phyloP scores from a whole-genome alignment of 2,329 filamentous ascomycete genomes.

The Tolypocladium cylindrosporum region DNA sequence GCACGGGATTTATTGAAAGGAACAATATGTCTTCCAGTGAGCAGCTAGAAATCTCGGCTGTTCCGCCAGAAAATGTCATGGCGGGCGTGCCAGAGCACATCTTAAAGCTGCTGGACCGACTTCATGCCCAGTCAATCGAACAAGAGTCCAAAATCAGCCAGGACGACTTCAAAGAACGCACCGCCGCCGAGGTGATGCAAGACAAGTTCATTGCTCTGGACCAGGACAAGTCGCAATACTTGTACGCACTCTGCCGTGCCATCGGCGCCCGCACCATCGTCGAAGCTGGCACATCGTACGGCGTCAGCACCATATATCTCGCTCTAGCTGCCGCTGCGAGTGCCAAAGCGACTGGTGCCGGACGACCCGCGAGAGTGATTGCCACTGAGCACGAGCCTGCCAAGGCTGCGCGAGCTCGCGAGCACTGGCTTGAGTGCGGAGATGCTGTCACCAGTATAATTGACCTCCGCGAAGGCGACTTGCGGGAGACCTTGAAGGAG shows the following conservation, averaged over 20 bases:
- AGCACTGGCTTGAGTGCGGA: slow-evolving; percentile 44
- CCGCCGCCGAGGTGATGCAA: slow-evolving; percentile 27
- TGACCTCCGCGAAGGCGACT: slow-evolving; percentile 47
- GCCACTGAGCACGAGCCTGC: slow-evolving; percentile 48
- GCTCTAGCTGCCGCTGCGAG: slow-evolving; percentile 47
- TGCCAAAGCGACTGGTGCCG: slow-evolving; percentile 19
- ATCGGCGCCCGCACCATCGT: slow-evolving; percentile 42
- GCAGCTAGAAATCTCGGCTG: neutral
- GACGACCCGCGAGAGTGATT: slow-evolving; percentile 31
- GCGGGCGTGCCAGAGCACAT: slow-evolving; percentile 3
- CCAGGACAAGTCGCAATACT: slow-evolving; percentile 44
- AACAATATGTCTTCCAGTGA: neutral
- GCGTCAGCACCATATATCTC: slow-evolving; percentile 54
- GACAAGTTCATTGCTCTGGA: slow-evolving; percentile 54
- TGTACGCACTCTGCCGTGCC: slow-evolving; percentile 43
- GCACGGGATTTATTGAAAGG: neutral
- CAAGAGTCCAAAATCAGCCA: slow-evolving; percentile 5
- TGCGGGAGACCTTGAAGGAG: slow-evolving; percentile 40
- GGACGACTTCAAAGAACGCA: neutral
- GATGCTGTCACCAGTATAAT: slow-evolving; percentile 39
- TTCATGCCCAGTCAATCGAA: slow-evolving; percentile 6
- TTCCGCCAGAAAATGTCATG: slow-evolving; percentile 1
- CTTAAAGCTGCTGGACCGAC: slow-evolving; percentile 4
- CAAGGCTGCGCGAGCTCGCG: slow-evolving; percentile 42
- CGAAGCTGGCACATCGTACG: slow-evolving; percentile 53